Base-by-base conservation (phyloP, 306 rosid genomes). In the Delonix regia region DNA sequence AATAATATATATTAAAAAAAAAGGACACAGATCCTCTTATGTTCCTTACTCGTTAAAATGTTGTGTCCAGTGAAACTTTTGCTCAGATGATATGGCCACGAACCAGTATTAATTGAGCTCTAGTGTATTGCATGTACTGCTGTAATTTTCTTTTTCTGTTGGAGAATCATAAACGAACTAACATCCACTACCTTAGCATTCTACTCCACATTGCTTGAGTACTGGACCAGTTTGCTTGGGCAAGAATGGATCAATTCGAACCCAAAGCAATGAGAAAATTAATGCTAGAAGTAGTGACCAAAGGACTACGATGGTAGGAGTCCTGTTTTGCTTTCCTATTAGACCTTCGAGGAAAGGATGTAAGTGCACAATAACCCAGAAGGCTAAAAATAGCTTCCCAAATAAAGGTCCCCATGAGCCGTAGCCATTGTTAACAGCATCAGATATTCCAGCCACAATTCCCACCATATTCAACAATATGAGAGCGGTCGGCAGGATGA, bases 311-410 rank as follows among this genome's bases (percentile, higher is more conserved):
- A 95, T 90, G 76, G 95, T 83, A 18, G 99, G 98, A 13, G 97
- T 95, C 83, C 97, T 91, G 86, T 95, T 95, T 87, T 88, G 96
- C 87, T 86, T 89, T 81, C 98, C 99, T 93, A 89, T 85, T 39
- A 95, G 85, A 78, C 96, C 99, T 86, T 91, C 93, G 81, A 95
- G 99, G 88, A 93, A 95, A 77, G 98, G 99, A 86, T 95, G 90
- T 39, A 95, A 89, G 84, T 95, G 97, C 69, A 93, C 83, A 77
- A 95, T 88, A 73, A 95, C 98, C 99, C 99, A 95, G 73, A 91
- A 83, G 74, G 99, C 88, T 22, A 95, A 93, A 70, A 95, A 91
- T 15, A 95, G 85, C 84, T 95, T 95, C 75, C 99, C 98, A 47
- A 95, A 92, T 19, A 95, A 81, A 27, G 90, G 90, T 56, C 96